Evolutionary conservation across 2,329 filamentous ascomycete species (phyloP), one percentile per base, ranked within the genome.

Genomic region (Diaporthe velutina): DNA sequence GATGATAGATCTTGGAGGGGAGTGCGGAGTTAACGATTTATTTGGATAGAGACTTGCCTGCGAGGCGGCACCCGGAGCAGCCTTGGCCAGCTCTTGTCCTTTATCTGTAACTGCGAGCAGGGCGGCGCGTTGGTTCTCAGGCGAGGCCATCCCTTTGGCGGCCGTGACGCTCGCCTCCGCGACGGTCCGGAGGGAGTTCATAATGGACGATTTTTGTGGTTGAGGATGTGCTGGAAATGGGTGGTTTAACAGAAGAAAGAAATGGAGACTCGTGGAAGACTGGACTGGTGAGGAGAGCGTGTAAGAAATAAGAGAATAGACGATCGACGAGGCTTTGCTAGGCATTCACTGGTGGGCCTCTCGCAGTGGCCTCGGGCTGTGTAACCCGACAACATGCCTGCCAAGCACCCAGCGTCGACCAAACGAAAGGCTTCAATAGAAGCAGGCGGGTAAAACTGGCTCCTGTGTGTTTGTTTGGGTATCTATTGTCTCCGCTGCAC

Each of bases 261-360:
- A 10, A 12, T 17, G 38, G 19, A 9, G 17, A 30, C 4, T 28
- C 3, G 12, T 52, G 0, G n/a, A 54, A 33, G 35, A 25, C 55
- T 42, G 38, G 35, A 25, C 55, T 42, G 38, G 30, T 12, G 22
- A 17, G 54, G 10, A 22, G 12, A 42, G 28, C 9, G 4, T 25
- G 38, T 28, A 0, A 25, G 4, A 40, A 40, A 38, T 40, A 30
- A 33, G 22, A n/a, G 40, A 50, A 15, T n/a, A 6, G 55, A 17
- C 6, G 12, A 0, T 58, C 6, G 17, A 33, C 40, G 48, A 71
- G 50, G 38, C 42, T 67, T 33, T 42, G 25, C 5, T 19, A 70
- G 68, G 33, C 25, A 54, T 6, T 13, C 42, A 64, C 19, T 9
- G 70, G 64, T 48, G 13, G 74, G 74, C 74, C 74, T 75, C 74